Evolutionary conservation across 1,139 yeast genomes (phyloP), one percentile per base, ranked within the genome.

Genomic region (Geotrichum bryndzae): DNA sequence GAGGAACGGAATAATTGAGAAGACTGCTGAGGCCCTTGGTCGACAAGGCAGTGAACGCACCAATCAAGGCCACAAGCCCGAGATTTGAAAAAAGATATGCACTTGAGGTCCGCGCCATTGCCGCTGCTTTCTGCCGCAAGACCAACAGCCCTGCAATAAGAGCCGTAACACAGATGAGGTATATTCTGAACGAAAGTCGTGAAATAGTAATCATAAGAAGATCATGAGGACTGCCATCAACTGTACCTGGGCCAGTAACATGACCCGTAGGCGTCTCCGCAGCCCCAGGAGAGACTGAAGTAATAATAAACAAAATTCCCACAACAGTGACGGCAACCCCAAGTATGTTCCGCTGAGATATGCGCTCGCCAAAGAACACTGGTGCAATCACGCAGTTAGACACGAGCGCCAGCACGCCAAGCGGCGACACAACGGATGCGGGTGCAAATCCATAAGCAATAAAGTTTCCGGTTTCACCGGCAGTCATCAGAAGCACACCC

Each of bases 331-430:
- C 63, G 3, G 70, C 66, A 0, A 80, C 77, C 0, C 83, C 83
- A 2, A 68, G 45, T 2, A 77, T 57, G 51, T 77, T 78, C 45
- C 73, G 67, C 27, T 57, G 53, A 11, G 74, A 66, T n/a, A 77
- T 69, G 13, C 65, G 66, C 63, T 78, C 80, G 56, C 77, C 74
- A 63, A 79, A 79, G 38, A 79, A 67, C 1, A 78, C 70, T 0
- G 82, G 82, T 0, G 82, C 82, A 23, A 80, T 72, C 27, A 79
- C 70, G 58, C 80, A 76, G 64, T 80, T 80, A 1, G 82, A 75
- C 0, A 80, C 71, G 33, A 79, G 70, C 1, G 82, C 79, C 52
- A 79, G 75, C 3, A 79, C 81, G 4, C 83, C 83, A 38, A 80
- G 66, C 0, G 82, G 81, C 2, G 80, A 76, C 22, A 80, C 81